Conservation (phyloP, 805 yeast species). For the Dipodascus geniculatus region DNA sequence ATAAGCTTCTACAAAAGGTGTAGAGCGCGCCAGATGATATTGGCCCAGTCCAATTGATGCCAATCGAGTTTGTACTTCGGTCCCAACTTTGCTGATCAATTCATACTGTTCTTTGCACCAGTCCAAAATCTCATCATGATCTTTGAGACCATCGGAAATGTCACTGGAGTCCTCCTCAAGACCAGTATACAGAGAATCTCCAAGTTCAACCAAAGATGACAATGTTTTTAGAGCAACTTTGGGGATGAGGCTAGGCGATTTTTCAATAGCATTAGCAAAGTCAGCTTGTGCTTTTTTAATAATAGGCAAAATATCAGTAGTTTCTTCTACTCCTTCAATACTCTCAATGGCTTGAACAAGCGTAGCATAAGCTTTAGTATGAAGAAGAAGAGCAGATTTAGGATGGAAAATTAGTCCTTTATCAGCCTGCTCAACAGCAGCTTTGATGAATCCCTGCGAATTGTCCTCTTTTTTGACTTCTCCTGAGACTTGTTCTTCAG, state of each 20-base stretch:
- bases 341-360: conserved; percentile 34
- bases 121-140: conserved; percentile 5
- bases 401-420: conserved; percentile 43
- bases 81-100: conserved; percentile 7
- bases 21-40: conserved; percentile 20
- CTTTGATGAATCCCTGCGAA: conserved; percentile 49
- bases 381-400: conserved; percentile 34
- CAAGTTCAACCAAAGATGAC: conserved; percentile 40
- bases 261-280: conserved; percentile 1
- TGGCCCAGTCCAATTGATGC: conserved; percentile 25
- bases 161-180: conserved; percentile 12
- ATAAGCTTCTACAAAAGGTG: conserved; percentile 19
- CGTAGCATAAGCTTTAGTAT: conserved; percentile 39
- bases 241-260: conserved; percentile 3
- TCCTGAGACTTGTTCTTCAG: conserved; percentile 12
- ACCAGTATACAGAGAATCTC: conserved; percentile 44
- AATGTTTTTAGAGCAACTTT: conserved; percentile 33
- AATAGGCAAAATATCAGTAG: background rate
- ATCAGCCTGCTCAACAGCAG: conserved; percentile 59
- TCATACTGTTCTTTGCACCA: conserved; percentile 15
- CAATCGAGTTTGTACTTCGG: conserved; percentile 8
- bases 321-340: conserved; percentile 1
- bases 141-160: background rate
- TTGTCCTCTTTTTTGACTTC: conserved; percentile 13
- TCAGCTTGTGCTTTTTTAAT: conserved; percentile 5